Conservation (phyloP, 257 asterid genomes). For the Cinchona pubescens region DNA sequence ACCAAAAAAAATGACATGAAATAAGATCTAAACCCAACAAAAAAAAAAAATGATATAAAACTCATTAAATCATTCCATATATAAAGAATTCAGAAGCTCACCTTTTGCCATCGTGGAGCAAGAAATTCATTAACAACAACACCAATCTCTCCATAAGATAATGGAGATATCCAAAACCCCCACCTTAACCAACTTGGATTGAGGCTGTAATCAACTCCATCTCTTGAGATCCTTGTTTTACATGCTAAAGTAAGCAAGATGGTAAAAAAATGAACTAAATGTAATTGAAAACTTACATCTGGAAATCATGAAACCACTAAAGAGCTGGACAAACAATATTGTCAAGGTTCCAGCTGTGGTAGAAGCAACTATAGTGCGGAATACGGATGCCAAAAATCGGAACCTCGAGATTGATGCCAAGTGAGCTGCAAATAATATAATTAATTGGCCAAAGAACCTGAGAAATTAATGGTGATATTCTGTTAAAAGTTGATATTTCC, state of each 20-base stretch:
- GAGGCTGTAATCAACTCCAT: slow-evolving; percentile 43
- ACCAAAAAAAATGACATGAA: too few species aligned
- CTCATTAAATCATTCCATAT: too few species aligned
- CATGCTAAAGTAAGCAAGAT: too few species aligned
- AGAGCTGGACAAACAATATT: slow-evolving; percentile 30
- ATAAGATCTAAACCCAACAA: too few species aligned
- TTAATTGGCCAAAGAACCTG: slow-evolving; percentile 61
- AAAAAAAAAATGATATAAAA: too few species aligned
- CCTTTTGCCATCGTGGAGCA: slow-evolving; percentile 63
- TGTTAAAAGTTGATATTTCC: slow-evolving; percentile 13
- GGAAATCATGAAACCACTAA: slow-evolving; percentile 62
- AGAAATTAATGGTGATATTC: neutral
- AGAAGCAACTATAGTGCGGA: slow-evolving; percentile 41
- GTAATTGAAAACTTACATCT: slow-evolving; percentile 34
- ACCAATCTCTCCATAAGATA: slow-evolving; percentile 66
- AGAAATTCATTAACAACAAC: slow-evolving; percentile 61
- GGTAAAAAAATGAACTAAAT: too few species aligned
- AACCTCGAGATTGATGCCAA: slow-evolving; percentile 52
- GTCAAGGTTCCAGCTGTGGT: slow-evolving; percentile 46
- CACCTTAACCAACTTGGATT: slow-evolving; percentile 63
- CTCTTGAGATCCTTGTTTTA: neutral
- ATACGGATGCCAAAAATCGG: slow-evolving; percentile 59
- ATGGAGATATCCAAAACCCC: slow-evolving; percentile 72
- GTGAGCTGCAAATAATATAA: slow-evolving; percentile 49
- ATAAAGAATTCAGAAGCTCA: neutral